phyloP scores from a whole-genome alignment of 176 grass and related monocot genomes.

The Cenchrus americanus region DNA sequence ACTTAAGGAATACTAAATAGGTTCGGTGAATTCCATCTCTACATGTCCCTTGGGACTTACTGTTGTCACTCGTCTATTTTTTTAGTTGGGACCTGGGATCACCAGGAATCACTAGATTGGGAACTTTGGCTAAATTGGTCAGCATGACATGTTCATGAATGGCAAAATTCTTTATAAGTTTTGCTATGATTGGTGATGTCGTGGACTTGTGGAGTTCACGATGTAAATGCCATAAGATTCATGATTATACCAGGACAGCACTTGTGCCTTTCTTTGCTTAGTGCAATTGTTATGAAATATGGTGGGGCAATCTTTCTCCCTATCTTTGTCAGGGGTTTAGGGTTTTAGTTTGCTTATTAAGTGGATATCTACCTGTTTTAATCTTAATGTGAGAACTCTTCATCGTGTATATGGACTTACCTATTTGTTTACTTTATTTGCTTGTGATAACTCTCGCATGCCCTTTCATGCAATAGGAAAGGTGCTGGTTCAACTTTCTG shows the following conservation, averaged over 20 bases:
- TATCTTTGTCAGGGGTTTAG: not conserved
- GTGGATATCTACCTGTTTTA: not conserved
- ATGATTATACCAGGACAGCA: not conserved
- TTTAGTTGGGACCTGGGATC: not conserved
- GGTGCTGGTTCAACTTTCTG: not conserved
- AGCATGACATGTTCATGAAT: not conserved
- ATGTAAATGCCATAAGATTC: not conserved
- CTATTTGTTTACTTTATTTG: conserved; percentile 7
- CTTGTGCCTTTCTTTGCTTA: too few species aligned
- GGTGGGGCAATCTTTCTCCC: too few species aligned
- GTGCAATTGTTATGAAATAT: too few species aligned
- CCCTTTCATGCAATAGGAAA: not conserved
- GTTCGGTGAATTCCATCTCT: not conserved
- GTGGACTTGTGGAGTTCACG: not conserved
- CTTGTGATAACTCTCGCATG: not conserved
- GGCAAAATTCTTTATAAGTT: not conserved
- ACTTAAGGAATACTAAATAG: not conserved
- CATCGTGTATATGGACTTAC: not conserved
- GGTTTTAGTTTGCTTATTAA: not conserved
- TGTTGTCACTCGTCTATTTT: too few species aligned
- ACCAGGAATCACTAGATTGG: not conserved
- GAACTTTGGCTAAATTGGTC: not conserved
- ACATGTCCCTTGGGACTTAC: not conserved
- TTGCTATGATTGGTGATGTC: not conserved
- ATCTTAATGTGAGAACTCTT: not conserved